phyloP scores from a whole-genome alignment of 2,329 filamentous ascomycete genomes.

The Triangularia verruculosa region DNA sequence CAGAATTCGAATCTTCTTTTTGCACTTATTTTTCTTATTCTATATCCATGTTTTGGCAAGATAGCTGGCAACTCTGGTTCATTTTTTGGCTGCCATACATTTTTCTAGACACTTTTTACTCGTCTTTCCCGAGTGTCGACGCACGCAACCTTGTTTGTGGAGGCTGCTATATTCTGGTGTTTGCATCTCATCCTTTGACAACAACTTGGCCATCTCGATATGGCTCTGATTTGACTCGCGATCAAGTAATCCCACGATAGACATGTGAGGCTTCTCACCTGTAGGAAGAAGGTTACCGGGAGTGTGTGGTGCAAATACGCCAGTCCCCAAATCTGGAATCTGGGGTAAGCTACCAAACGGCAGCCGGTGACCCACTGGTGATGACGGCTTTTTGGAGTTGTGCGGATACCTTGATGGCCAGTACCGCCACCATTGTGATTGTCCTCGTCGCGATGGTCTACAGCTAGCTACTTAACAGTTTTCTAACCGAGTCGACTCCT shows the following conservation, averaged over 20 bases:
- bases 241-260: too few relatives aligned
- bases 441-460: neutral
- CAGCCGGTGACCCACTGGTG: neutral
- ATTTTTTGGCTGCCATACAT: slow-evolving; percentile 21
- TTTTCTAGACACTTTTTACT: too few relatives aligned
- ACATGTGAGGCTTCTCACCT: too few relatives aligned
- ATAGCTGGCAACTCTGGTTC: too few relatives aligned
- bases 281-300: neutral
- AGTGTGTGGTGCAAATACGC: neutral
- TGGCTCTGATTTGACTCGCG: too few relatives aligned
- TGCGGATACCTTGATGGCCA: neutral
- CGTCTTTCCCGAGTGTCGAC: too few relatives aligned
- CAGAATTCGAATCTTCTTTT: slow-evolving; percentile 30
- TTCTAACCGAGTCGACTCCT: too few relatives aligned
- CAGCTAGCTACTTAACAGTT: too few relatives aligned
- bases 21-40: slow-evolving; percentile 6
- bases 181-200: neutral
- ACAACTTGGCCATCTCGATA: too few relatives aligned
- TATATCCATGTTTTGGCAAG: neutral
- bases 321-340: neutral
- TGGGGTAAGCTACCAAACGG: neutral
- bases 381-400: neutral
- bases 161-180: too few relatives aligned
- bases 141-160: too few relatives aligned
- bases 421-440: neutral